Base-by-base conservation (phyloP, 495 filamentous ascomycete species). In the Talaromyces trachyspermus region DNA sequence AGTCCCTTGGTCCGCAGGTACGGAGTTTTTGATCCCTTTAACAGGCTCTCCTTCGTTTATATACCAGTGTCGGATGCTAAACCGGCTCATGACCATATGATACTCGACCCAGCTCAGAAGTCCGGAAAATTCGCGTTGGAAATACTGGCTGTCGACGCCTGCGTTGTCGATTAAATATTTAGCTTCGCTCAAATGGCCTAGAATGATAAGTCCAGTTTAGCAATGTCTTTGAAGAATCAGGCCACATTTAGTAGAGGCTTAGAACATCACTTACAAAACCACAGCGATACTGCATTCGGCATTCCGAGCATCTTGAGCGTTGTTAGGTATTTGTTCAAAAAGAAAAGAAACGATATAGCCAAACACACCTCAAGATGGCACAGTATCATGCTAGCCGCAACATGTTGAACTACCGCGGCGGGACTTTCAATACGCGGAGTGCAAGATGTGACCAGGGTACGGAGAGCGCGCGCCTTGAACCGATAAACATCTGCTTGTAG, bases 41-140 rank as follows among this genome's bases (percentile, higher is more conserved):
- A 20, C 11, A 41, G 38, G 24, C 15, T 41, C 20, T n/a, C n/a
- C n/a, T 25, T 41, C 38, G 7, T 19, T 41, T 41, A 41, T 20
- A 41, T 41, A 41, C 38, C 38, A 41, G 22, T 41, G 38, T 41
- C 38, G 38, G 38, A 41, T 41, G 38, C 10, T 41, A 41, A 41
- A 41, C 20, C 20, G 38, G 20, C 38, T 41, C 38, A 41, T 41
- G 20, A 41, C 38, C 38, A 41, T 41, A 41, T 41, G 38, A 41
- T 41, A 41, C 38, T 41, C 38, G 9, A 41, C 38, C 38, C 38
- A 41, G 38, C 38, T 12, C 24, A 41, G 38, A 25, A 41, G 38
- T 41, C 38, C 19, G 38, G 38, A 26, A 41, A 41, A 41, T 25
- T 41, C 15, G 38, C 11, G 20, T 25, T 41, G 20, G 5, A 41